Evolutionary conservation across 768 basidiomycete genomes (phyloP).

Genomic region (Lentinula edodes): DNA sequence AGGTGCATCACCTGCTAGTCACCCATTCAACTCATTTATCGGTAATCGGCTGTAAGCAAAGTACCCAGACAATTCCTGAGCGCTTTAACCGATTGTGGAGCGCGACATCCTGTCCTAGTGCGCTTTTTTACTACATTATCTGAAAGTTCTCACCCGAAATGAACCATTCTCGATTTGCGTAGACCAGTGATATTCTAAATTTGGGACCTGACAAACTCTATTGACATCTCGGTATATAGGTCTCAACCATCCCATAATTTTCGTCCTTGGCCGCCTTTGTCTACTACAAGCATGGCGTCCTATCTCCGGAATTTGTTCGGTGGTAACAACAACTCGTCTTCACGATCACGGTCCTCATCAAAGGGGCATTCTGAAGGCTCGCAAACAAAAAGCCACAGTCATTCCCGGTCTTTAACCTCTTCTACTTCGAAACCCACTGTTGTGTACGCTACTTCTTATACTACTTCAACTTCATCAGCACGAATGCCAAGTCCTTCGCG

Average conservation of each 20-base stretch:
- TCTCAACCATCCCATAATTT: background rate
- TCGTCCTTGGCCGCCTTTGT: background rate
- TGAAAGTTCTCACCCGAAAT: background rate
- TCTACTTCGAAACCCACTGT: slow-evolving; percentile 28
- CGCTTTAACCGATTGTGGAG: slow-evolving; percentile 5
- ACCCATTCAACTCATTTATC: background rate
- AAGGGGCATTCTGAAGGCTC: slow-evolving; percentile 15
- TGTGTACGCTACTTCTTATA: slow-evolving; percentile 31
- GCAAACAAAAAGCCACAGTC: slow-evolving; percentile 35
- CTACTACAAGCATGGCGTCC: slow-evolving; percentile 34
- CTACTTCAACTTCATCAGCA: slow-evolving; percentile 28
- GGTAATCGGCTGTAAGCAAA: background rate
- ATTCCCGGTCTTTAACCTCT: slow-evolving; percentile 32
- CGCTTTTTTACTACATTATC: slow-evolving; percentile 1
- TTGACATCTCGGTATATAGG: background rate
- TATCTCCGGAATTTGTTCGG: slow-evolving; percentile 31
- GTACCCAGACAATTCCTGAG: background rate
- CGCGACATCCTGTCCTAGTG: background rate
- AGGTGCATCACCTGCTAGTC: background rate
- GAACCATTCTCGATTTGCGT: background rate
- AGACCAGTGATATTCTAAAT: background rate
- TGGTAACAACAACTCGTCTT: slow-evolving; percentile 3
- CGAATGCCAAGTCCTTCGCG: slow-evolving; percentile 29
- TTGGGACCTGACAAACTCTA: background rate
- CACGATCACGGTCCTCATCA: slow-evolving; percentile 12